phyloP scores from a whole-genome alignment of 768 basidiomycete genomes.

The Lentinula aciculospora region DNA sequence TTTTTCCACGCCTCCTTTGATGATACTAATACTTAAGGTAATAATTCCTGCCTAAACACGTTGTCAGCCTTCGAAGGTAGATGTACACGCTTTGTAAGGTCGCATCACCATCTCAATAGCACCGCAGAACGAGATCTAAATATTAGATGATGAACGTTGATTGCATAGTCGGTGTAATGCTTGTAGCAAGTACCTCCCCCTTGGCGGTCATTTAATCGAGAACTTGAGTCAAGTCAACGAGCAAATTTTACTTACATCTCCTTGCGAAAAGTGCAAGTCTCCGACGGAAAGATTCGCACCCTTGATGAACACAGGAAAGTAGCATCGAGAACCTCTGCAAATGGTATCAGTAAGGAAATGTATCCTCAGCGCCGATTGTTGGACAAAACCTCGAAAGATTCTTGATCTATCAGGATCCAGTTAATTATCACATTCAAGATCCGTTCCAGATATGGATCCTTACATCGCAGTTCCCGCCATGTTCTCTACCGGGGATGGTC shows the following conservation, averaged over 20 bases:
- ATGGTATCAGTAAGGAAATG: not conserved
- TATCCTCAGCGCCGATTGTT: too few species aligned
- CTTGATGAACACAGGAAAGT: constrained; percentile 72
- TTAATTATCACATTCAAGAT: not conserved
- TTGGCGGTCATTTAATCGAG: constrained; percentile 12
- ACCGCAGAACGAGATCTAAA: constrained; percentile 65
- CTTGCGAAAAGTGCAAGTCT: constrained; percentile 77
- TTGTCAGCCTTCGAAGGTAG: not conserved
- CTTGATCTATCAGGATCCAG: constrained; percentile 49
- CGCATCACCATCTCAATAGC: constrained; percentile 65
- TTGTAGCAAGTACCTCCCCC: constrained; percentile 51
- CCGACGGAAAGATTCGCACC: constrained; percentile 77
- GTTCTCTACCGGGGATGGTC: constrained; percentile 73
- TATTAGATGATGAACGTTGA: not conserved
- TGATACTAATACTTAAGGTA: constrained; percentile 66
- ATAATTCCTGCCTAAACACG: constrained; percentile 57
- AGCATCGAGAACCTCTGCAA: constrained; percentile 58
- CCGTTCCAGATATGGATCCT: constrained; percentile 12
- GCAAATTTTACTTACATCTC: constrained; percentile 41
- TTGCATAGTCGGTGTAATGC: not conserved
- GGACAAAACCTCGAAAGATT: constrained; percentile 51
- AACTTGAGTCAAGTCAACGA: not conserved
- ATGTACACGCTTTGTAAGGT: not conserved
- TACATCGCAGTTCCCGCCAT: constrained; percentile 75
- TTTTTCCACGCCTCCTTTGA: constrained; percentile 71